Percentiles rank a stretch among this genome's conserved stretches.
phyloP scores from a whole-genome alignment of 139 green algal genomes.

The Dunaliella sp. region DNA sequence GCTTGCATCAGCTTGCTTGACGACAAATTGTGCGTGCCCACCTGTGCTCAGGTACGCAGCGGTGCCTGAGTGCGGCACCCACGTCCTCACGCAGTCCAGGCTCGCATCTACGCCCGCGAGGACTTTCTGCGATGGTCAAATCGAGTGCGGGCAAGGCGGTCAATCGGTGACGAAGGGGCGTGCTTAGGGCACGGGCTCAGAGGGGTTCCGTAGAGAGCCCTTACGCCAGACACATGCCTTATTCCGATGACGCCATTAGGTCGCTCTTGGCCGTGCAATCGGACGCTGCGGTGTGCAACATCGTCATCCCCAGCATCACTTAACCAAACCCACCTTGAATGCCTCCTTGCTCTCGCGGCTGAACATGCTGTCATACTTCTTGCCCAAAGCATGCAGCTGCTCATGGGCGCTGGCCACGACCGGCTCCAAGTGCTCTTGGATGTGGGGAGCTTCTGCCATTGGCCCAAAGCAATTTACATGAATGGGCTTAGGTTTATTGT shows the following conservation, averaged over 20 bases:
- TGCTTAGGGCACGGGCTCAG: no score
- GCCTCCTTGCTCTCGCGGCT: constrained; percentile 14
- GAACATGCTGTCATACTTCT: constrained; percentile 27
- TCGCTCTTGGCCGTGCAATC: no score
- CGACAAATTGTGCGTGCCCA: not conserved
- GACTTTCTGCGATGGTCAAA: not conserved
- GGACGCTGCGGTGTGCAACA: no score
- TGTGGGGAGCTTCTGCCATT: not conserved
- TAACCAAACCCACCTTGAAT: constrained; percentile 23
- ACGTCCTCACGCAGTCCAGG: constrained; percentile 9
- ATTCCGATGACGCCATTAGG: no score
- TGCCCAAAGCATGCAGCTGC: constrained; percentile 7
- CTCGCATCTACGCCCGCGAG: not conserved
- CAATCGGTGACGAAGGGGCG: no score
- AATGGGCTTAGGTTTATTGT: no score
- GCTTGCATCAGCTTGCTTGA: no score
- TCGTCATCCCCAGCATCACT: no score
- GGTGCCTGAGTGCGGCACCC: constrained; percentile 13
- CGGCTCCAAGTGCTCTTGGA: not conserved
- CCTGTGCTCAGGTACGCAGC: constrained; percentile 21
- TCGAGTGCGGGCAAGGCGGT: no score
- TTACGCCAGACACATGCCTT: no score
- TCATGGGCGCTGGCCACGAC: not conserved
- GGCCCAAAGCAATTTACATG: no score
- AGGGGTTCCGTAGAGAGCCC: no score